Evolutionary conservation across 371 early-diverging fungal species (phyloP).

Genomic region (Parasitella parasitica): DNA sequence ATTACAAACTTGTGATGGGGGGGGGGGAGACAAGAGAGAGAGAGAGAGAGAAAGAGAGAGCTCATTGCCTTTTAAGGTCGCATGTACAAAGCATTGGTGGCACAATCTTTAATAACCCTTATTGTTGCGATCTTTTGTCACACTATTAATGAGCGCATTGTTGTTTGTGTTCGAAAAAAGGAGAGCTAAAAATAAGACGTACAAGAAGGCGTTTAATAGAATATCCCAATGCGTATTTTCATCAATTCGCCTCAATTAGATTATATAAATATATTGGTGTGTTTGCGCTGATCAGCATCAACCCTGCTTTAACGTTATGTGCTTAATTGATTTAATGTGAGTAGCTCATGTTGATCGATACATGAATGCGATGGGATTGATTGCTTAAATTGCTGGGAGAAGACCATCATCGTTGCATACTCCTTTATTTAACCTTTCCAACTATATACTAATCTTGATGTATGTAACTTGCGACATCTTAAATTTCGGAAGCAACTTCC

Average conservation of each 20-base stretch:
- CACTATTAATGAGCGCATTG: background rate
- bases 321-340: background rate
- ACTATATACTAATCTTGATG: no score
- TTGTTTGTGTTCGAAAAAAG: background rate
- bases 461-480: no score
- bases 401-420: no score
- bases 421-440: no score
- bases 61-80: background rate
- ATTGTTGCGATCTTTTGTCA: background rate
- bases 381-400: no score
- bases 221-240: no score
- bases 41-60: no score
- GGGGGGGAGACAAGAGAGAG: background rate
- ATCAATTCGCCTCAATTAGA: background rate
- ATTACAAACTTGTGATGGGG: no score
- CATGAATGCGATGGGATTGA: no score
- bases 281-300: background rate
- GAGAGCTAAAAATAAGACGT: background rate
- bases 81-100: background rate
- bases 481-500: no score
- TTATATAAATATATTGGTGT: no score
- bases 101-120: background rate
- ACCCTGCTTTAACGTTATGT: background rate
- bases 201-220: background rate
- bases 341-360: no score